Conservation (phyloP, 192 early-diverging fungal genomes). For the Backusella tuberculispora region DNA sequence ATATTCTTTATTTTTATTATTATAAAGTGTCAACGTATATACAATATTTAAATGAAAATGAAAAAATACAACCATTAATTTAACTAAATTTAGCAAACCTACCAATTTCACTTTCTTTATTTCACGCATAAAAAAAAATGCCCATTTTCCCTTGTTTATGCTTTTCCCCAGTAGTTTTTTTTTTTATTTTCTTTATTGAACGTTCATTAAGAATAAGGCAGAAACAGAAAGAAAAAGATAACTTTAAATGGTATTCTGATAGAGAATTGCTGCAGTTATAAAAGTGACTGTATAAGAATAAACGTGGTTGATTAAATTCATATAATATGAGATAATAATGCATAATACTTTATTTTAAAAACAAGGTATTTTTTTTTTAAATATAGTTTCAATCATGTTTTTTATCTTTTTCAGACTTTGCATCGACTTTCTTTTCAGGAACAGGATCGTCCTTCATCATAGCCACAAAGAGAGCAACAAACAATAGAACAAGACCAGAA, state of each 20-base stretch:
- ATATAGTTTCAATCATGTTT: not conserved
- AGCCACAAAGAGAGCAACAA: not conserved
- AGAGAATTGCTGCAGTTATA: too few relatives aligned
- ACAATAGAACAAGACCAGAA: not conserved
- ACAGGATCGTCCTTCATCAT: conserved; percentile 11
- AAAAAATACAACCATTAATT: not conserved
- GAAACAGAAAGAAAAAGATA: too few relatives aligned
- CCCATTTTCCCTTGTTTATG: not conserved
- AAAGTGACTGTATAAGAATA: too few relatives aligned
- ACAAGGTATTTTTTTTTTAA: too few relatives aligned
- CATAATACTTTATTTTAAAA: too few relatives aligned
- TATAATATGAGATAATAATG: too few relatives aligned
- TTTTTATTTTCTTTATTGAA: too few relatives aligned
- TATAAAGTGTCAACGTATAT: not conserved
- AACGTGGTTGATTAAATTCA: too few relatives aligned
- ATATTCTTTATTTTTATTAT: not conserved
- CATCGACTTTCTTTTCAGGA: not conserved
- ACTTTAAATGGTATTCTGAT: too few relatives aligned
- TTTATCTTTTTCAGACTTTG: conserved; percentile 7
- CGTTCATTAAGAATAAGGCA: too few relatives aligned
- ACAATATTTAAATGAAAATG: too few relatives aligned
- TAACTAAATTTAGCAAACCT: not conserved
- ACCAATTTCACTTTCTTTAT: not conserved
- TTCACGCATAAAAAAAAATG: not conserved
- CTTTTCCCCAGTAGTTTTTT: too few relatives aligned